phyloP scores from a whole-genome alignment of 1,284 basidiomycete species.

The Ganoderma leucocontextum region DNA sequence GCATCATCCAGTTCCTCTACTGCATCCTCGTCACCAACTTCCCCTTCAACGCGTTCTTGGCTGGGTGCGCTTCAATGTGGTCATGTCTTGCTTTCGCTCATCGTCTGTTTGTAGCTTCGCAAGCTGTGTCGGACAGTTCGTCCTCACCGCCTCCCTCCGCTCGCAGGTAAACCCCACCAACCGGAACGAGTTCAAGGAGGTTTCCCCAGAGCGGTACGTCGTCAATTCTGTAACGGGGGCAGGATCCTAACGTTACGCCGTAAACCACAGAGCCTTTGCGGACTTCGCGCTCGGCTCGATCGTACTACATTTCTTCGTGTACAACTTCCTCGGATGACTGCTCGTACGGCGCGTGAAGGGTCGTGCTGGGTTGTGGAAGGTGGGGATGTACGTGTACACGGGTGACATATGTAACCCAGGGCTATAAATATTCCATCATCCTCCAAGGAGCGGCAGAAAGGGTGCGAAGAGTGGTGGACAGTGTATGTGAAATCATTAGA shows the following conservation, averaged over 20 bases:
- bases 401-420: conserved; percentile 21
- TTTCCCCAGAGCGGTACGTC: conserved; percentile 93
- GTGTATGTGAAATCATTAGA: conserved; percentile 11
- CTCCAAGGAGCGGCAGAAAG: conserved; percentile 15
- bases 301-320: conserved; percentile 97
- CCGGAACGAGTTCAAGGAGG: conserved; percentile 81
- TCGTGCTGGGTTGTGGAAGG: conserved; percentile 23
- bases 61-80: conserved; percentile 73
- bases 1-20: conserved; percentile 91
- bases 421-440: conserved; percentile 29
- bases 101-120: conserved; percentile 70
- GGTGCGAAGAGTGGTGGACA: conserved; percentile 15
- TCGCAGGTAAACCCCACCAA: conserved; percentile 93
- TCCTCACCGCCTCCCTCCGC: conserved; percentile 90
- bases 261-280: conserved; percentile 82
- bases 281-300: conserved; percentile 96
- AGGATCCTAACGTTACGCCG: background rate
- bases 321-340: conserved; percentile 89
- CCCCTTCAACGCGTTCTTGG: conserved; percentile 97
- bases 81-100: background rate
- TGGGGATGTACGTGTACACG: conserved; percentile 36
- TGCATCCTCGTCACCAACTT: conserved; percentile 92
- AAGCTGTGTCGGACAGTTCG: conserved; percentile 96
- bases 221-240: conserved; percentile 32
- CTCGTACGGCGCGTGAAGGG: background rate